Percentiles rank a stretch among this genome's conserved stretches.
Conservation (phyloP, 208 protist species). For the Borovskyia barvae region DNA sequence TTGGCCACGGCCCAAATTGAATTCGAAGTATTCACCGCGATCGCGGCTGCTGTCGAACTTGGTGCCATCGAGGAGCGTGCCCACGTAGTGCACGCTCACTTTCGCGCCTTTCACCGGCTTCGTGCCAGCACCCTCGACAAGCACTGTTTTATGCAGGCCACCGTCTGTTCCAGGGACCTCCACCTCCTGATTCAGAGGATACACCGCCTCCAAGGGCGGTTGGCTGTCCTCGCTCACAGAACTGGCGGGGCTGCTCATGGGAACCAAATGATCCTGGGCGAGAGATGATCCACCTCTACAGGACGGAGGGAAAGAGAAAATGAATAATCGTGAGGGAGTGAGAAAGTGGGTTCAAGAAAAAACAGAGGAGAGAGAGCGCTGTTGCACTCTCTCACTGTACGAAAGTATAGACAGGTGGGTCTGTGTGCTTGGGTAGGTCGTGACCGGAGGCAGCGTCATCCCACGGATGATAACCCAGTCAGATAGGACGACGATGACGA, state of each 20-base stretch:
- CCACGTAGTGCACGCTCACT: slow-evolving; percentile 90
- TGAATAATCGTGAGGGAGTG: too few species aligned
- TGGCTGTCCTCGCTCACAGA: slow-evolving; percentile 62
- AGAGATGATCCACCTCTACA: too few species aligned
- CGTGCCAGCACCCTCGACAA: slow-evolving; percentile 69
- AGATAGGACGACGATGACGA: background rate
- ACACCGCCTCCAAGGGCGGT: slow-evolving; percentile 61
- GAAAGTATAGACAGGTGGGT: background rate
- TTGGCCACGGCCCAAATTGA: slow-evolving; percentile 81
- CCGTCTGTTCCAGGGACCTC: slow-evolving; percentile 78
- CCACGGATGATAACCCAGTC: too few species aligned
- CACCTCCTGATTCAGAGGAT: slow-evolving; percentile 63
- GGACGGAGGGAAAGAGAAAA: too few species aligned
- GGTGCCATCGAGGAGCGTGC: slow-evolving; percentile 77
- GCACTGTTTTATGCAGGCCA: slow-evolving; percentile 76
- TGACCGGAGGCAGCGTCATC: too few species aligned
- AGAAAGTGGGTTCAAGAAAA: slow-evolving; percentile 2
- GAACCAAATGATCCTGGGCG: too few species aligned
- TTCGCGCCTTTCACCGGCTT: slow-evolving; percentile 75
- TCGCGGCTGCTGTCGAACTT: slow-evolving; percentile 91
- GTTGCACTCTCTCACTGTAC: background rate
- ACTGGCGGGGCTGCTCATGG: slow-evolving; percentile 16
- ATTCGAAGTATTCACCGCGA: slow-evolving; percentile 81
- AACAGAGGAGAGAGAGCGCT: background rate
- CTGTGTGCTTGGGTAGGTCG: too few species aligned